Conservation (phyloP, 2,329 filamentous ascomycete genomes). For the Pestalotiopsis sp. region DNA sequence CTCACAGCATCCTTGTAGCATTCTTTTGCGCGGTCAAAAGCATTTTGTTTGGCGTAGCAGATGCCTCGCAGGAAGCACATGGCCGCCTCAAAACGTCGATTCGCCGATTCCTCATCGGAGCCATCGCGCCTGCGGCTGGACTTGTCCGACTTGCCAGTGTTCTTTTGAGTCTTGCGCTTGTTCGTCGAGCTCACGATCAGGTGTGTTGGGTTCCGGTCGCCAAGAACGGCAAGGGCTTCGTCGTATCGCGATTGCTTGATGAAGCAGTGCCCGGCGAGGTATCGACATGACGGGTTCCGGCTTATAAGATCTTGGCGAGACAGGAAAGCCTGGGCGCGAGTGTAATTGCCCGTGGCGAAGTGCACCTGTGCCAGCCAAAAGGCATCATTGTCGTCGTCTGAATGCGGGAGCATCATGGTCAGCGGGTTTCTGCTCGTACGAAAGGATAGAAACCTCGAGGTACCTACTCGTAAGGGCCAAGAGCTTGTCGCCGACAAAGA, state of each 20-base stretch:
- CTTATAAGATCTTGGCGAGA: conserved; percentile 80
- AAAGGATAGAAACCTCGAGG: conserved; percentile 6
- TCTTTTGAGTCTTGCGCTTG: conserved; percentile 67
- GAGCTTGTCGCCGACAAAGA: conserved; percentile 97
- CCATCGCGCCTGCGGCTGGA: conserved; percentile 31
- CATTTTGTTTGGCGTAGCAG: conserved; percentile 96
- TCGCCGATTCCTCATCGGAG: conserved; percentile 68
- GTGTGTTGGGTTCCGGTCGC: conserved; percentile 92
- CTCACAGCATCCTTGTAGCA: conserved; percentile 97
- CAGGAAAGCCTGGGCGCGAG: conserved; percentile 84
- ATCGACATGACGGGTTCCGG: conserved; percentile 84
- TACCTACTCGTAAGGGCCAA: conserved; percentile 85
- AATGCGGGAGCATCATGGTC: conserved; percentile 15
- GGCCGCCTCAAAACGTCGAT: conserved; percentile 86
- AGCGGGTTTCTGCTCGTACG: neutral
- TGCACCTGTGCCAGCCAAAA: conserved; percentile 99
- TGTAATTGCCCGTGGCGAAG: conserved; percentile 94
- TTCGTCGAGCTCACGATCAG: conserved; percentile 70
- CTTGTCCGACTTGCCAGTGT: conserved; percentile 25
- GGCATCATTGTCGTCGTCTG: conserved; percentile 90
- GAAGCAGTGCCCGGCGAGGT: conserved; percentile 90
- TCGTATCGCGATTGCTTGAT: conserved; percentile 91
- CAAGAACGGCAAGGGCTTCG: conserved; percentile 82
- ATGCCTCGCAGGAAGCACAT: conserved; percentile 96
- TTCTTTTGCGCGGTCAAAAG: conserved; percentile 94